phyloP scores from a whole-genome alignment of 106 monocot genomes.

The Dioscorea alata region DNA sequence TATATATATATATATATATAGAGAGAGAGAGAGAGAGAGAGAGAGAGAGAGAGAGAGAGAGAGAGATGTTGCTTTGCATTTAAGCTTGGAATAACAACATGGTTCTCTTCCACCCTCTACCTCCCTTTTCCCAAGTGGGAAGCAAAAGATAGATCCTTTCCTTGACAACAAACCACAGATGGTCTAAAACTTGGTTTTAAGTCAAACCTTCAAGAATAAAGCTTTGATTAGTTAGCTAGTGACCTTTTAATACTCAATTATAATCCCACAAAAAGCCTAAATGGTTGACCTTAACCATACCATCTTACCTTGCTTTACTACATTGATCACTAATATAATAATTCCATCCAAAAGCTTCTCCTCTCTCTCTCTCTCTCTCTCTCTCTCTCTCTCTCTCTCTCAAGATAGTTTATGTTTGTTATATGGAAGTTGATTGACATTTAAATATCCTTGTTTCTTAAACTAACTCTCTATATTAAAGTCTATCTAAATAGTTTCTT shows the following conservation, averaged over 20 bases:
- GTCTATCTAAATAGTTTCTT: neutral
- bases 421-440: neutral
- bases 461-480: neutral
- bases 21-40: no score
- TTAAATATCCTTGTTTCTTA: neutral
- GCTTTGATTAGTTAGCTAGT: constrained; percentile 3
- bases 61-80: constrained; percentile 25
- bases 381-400: neutral
- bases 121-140: constrained; percentile 22
- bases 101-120: neutral
- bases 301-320: no score
- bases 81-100: constrained; percentile 55
- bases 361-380: neutral
- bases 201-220: constrained; percentile 17
- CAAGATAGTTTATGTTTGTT: neutral
- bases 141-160: constrained; percentile 44
- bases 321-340: no score
- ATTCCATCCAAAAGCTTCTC: neutral
- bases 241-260: no score
- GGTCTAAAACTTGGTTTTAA: constrained; percentile 6
- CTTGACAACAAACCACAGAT: constrained; percentile 23
- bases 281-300: neutral
- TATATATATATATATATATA: no score
- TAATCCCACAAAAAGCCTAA: neutral
- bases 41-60: no score